Percentiles rank a stretch among this genome's conserved stretches.
These are phyloP conservation scores for Trichopus zeylanicus DNA, from an alignment of 116 monocot species.

Conservation along the genomic window DNA sequence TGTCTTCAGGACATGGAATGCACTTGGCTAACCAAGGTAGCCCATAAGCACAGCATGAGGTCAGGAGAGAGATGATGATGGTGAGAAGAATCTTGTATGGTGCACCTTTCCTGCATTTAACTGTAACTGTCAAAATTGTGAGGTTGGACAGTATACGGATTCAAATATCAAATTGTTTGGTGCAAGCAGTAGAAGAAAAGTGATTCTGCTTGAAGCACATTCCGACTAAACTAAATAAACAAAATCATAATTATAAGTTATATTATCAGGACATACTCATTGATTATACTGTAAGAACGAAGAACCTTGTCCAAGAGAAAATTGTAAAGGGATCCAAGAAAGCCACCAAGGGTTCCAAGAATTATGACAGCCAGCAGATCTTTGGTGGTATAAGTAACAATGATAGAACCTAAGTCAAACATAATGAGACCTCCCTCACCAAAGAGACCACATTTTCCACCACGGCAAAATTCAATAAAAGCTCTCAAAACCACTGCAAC, in stretches of 20 bases:
- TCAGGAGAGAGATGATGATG: slow-evolving; percentile 56
- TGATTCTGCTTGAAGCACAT: neutral
- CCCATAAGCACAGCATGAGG: slow-evolving; percentile 86
- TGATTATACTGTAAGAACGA: slow-evolving; percentile 67
- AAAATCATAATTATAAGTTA: neutral
- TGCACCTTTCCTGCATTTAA: slow-evolving; percentile 69
- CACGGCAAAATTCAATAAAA: slow-evolving; percentile 55
- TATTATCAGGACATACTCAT: slow-evolving; percentile 47
- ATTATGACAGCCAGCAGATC: slow-evolving; percentile 64
- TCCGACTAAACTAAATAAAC: neutral
- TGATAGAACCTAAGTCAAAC: slow-evolving; percentile 71
- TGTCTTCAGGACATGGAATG: slow-evolving; percentile 59
- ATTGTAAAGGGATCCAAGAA: slow-evolving; percentile 81
- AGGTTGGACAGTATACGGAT: neutral
- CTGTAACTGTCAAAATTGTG: neutral
- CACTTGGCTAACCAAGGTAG: slow-evolving; percentile 84
- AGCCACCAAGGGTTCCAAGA: slow-evolving; percentile 66
- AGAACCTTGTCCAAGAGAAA: slow-evolving; percentile 60
- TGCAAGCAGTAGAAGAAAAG: neutral
- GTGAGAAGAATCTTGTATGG: slow-evolving; percentile 83
- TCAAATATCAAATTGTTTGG: neutral
- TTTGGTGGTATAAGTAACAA: slow-evolving; percentile 33
- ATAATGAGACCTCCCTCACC: slow-evolving; percentile 88
- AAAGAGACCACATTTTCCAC: slow-evolving; percentile 87
- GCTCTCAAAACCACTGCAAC: slow-evolving; percentile 82